Percentiles rank a stretch among this genome's conserved stretches.
phyloP scores from a whole-genome alignment of 352 stramenopile genomes.

The Saprolegnia parasitica region DNA sequence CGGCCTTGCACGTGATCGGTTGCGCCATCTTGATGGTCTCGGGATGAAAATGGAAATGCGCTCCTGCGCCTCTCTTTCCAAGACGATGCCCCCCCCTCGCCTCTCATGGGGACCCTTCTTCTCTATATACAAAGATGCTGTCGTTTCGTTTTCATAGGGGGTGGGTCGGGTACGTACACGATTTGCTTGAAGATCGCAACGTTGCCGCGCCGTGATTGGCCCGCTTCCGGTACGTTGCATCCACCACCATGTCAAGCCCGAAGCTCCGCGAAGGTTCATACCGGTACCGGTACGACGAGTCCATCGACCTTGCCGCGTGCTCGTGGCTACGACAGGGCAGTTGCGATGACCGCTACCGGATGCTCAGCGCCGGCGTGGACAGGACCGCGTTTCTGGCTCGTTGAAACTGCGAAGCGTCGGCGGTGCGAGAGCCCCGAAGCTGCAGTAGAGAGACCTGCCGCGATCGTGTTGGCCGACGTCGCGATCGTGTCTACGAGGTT shows the following conservation, averaged over 20 bases:
- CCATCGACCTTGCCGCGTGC: too few relatives aligned
- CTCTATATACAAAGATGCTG: not conserved
- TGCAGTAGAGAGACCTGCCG: too few relatives aligned
- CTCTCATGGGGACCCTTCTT: not conserved
- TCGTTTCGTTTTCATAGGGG: not conserved
- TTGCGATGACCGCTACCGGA: too few relatives aligned
- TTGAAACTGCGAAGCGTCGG: too few relatives aligned
- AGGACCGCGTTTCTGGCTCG: too few relatives aligned
- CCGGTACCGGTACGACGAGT: too few relatives aligned
- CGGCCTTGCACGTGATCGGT: constrained; percentile 86
- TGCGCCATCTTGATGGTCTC: constrained; percentile 20
- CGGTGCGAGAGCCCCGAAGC: too few relatives aligned
- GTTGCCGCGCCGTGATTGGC: not conserved
- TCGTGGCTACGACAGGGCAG: too few relatives aligned
- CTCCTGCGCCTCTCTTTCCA: not conserved
- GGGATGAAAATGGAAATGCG: not conserved
- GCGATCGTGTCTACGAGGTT: too few relatives aligned
- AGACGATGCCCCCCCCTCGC: too few relatives aligned
- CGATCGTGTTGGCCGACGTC: too few relatives aligned
- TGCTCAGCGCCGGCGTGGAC: too few relatives aligned
- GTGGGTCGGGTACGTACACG: not conserved
- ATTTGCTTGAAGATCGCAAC: not conserved
- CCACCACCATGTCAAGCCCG: not conserved
- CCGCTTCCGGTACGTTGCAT: not conserved
- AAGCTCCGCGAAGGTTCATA: not conserved